Conservation (phyloP, 108 stramenopile species). For the Cylindrotheca fusiformis region DNA sequence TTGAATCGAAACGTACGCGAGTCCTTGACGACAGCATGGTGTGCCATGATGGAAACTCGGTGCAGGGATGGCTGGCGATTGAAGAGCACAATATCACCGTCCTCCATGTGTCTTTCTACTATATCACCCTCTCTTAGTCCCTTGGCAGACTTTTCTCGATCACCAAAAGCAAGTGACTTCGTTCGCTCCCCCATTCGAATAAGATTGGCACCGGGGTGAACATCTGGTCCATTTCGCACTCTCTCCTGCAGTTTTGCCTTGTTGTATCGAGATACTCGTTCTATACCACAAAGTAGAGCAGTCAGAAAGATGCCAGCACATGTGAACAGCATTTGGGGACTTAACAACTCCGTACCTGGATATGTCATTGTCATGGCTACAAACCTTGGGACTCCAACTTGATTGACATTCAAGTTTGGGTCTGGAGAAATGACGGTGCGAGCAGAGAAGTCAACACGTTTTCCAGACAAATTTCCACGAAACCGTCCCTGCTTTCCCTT, state of each 20-base stretch:
- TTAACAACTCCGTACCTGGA: slow-evolving; percentile 72
- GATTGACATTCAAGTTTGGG: slow-evolving; percentile 91
- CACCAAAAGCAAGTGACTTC: slow-evolving; percentile 89
- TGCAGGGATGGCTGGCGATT: slow-evolving; percentile 99
- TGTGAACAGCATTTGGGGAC: neutral
- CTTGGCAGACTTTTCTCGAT: slow-evolving; percentile 80
- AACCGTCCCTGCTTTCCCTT: slow-evolving; percentile 98
- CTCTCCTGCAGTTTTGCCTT: slow-evolving; percentile 84
- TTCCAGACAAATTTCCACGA: slow-evolving; percentile 96
- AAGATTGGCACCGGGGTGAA: slow-evolving; percentile 97
- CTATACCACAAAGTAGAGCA: slow-evolving; percentile 14
- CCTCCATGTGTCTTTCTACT: slow-evolving; percentile 98
- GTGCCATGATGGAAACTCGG: slow-evolving; percentile 97
- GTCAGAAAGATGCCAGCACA: neutral
- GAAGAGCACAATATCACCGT: slow-evolving; percentile 97
- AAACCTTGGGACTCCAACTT: slow-evolving; percentile 96
- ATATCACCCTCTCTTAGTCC: slow-evolving; percentile 90
- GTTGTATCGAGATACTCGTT: slow-evolving; percentile 93
- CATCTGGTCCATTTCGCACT: slow-evolving; percentile 90
- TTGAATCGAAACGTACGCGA: slow-evolving; percentile 99
- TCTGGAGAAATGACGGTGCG: slow-evolving; percentile 99
- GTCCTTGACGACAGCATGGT: slow-evolving; percentile 91
- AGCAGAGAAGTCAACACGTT: slow-evolving; percentile 98
- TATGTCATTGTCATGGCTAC: slow-evolving; percentile 97
- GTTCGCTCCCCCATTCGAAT: slow-evolving; percentile 71